Conservation (phyloP, 2,329 filamentous ascomycete species). For the Penicillium sp. region DNA sequence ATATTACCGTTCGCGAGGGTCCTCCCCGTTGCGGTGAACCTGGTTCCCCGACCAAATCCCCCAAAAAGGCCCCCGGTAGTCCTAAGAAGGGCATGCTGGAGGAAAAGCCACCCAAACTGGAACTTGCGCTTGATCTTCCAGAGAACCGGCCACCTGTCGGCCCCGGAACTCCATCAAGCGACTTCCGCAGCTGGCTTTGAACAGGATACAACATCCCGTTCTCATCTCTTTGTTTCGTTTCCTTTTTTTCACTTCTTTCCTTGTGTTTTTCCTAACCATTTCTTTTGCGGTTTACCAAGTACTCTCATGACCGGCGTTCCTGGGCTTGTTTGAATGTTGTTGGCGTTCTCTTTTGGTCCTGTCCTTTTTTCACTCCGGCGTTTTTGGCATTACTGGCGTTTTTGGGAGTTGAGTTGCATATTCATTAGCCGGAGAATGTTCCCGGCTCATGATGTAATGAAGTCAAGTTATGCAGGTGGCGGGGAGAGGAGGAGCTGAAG, state of each 20-base stretch:
- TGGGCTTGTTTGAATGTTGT: conserved; percentile 17
- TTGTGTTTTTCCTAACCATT: conserved; percentile 15
- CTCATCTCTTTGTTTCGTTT: background rate
- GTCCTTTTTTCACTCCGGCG: conserved; percentile 16
- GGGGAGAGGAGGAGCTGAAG: conserved; percentile 6
- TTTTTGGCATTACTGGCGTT: conserved; percentile 32
- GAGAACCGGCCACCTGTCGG: conserved; percentile 24
- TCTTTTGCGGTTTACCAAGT: conserved; percentile 12
- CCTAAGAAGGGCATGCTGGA: conserved; percentile 52
- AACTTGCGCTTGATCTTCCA: conserved; percentile 48
- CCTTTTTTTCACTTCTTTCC: conserved; percentile 10
- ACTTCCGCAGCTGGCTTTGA: conserved; percentile 43
- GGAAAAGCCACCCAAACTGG: conserved; percentile 64
- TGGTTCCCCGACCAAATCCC: conserved; percentile 50
- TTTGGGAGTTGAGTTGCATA: conserved; percentile 20
- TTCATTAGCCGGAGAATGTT: conserved; percentile 17
- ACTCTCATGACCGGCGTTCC: conserved; percentile 27
- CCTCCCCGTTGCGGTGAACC: conserved; percentile 44
- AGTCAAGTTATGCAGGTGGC: conserved; percentile 26
- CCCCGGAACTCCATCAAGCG: conserved; percentile 31
- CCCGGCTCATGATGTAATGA: conserved; percentile 29
- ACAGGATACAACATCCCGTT: conserved; percentile 4
- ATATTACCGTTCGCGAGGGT: conserved; percentile 70
- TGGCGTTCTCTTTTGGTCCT: conserved; percentile 14
- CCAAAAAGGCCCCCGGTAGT: conserved; percentile 48